Conservation (phyloP, 2,329 filamentous ascomycete genomes). For the Pseudocercospora crystallina region DNA sequence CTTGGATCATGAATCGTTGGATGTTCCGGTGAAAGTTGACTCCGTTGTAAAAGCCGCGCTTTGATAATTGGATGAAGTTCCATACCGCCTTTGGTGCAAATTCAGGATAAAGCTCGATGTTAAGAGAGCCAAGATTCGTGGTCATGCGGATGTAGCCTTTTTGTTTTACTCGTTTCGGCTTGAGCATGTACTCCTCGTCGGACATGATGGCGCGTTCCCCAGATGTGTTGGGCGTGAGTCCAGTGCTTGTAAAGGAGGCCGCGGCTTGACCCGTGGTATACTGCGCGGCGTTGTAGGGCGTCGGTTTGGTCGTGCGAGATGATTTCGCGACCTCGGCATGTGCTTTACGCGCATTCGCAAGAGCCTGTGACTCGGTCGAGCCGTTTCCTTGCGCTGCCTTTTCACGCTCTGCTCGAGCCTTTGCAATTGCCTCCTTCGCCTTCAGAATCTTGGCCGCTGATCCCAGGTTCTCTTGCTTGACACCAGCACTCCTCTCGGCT, state of each 20-base stretch:
- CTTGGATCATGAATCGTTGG: slow-evolving; percentile 95
- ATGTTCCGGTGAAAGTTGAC: slow-evolving; percentile 92
- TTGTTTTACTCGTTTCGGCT: slow-evolving; percentile 80
- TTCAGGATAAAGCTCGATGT: slow-evolving; percentile 86
- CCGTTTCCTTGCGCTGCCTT: slow-evolving; percentile 30
- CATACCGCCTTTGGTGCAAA: slow-evolving; percentile 90
- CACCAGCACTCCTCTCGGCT: slow-evolving; percentile 58
- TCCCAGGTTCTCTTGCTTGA: slow-evolving; percentile 79
- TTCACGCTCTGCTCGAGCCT: slow-evolving; percentile 71
- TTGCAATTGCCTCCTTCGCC: slow-evolving; percentile 91
- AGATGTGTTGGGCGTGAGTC: slow-evolving; percentile 86
- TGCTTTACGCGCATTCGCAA: slow-evolving; percentile 59
- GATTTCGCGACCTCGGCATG: slow-evolving; percentile 28
- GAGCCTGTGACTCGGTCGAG: slow-evolving; percentile 40
- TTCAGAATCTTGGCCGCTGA: slow-evolving; percentile 79
- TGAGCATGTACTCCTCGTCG: slow-evolving; percentile 96
- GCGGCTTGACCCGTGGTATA: slow-evolving; percentile 91
- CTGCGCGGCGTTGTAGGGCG: slow-evolving; percentile 79
- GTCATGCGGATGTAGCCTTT: slow-evolving; percentile 90
- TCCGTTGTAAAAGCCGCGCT: slow-evolving; percentile 84
- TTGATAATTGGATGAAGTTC: slow-evolving; percentile 88
- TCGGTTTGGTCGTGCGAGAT: slow-evolving; percentile 34
- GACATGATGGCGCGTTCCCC: slow-evolving; percentile 81
- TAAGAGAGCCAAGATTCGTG: slow-evolving; percentile 81
- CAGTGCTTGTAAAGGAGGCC: slow-evolving; percentile 92